phyloP scores from a whole-genome alignment of 2,329 filamentous ascomycete genomes.

The Trichoderma cornu-damae region DNA sequence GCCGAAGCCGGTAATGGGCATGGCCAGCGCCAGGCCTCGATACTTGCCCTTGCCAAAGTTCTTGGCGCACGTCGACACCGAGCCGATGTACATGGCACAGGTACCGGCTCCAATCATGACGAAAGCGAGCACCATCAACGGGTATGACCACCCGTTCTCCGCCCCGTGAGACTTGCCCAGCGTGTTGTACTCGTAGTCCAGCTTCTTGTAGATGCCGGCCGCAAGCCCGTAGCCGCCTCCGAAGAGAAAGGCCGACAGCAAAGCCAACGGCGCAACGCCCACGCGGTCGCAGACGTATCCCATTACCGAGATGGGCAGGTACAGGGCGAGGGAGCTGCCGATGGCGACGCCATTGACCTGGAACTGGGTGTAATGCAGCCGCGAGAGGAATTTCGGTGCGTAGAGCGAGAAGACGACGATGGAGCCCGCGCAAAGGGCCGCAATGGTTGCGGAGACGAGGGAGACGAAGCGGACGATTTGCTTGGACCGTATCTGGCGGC shows the following conservation, averaged over 20 bases:
- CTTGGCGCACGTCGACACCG: constrained; percentile 95
- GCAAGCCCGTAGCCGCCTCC: constrained; percentile 78
- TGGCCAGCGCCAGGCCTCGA: constrained; percentile 80
- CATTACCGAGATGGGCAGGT: constrained; percentile 83
- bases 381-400: constrained; percentile 80
- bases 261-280: constrained; percentile 70
- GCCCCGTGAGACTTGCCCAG: constrained; percentile 36
- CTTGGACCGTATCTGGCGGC: constrained; percentile 28
- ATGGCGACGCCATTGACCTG: constrained; percentile 90
- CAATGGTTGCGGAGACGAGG: constrained; percentile 51
- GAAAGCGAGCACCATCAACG: constrained; percentile 81
- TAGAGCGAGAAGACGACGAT: constrained; percentile 94
- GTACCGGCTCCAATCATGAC: constrained; percentile 77
- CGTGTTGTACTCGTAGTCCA: constrained; percentile 44
- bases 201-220: constrained; percentile 63
- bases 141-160: constrained; percentile 61
- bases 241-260: constrained; percentile 69
- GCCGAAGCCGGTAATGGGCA: constrained; percentile 89
- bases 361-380: constrained; percentile 81
- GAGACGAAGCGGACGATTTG: constrained; percentile 41
- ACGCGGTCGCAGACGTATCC: constrained; percentile 89
- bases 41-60: constrained; percentile 90
- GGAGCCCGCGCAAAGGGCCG: constrained; percentile 75
- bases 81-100: constrained; percentile 80
- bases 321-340: constrained; percentile 79